Evolutionary conservation across 495 filamentous ascomycete genomes (phyloP), one percentile per base, ranked within the genome.

Genomic region (Penicillium angulare): DNA sequence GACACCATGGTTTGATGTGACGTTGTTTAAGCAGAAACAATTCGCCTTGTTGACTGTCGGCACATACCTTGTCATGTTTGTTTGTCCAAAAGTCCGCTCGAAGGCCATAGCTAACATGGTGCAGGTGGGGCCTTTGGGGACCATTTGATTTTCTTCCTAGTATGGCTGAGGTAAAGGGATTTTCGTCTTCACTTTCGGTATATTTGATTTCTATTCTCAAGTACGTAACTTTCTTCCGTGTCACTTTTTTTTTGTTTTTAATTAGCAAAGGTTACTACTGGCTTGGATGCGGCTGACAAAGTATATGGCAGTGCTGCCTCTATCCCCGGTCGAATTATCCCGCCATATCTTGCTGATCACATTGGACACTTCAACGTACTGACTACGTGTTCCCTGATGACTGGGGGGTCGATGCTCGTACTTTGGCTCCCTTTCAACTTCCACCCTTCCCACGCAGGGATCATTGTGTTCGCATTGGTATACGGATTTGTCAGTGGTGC

Each of bases 401-500:
- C 35, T 20, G 35, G 3, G 15, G 4, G 35, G 15, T 15, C 35
- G 18, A 38, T n/a, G n/a, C n/a, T n/a, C n/a, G n/a, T n/a, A n/a
- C n/a, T n/a, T n/a, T n/a, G n/a, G n/a, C n/a, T n/a, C n/a, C n/a
- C n/a, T 31, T 31, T 31, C 27, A 31, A 31, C 13, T 9, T 23
- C 18, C 53, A 57, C 32, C 56, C 52, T 2, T 63, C 54, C 3
- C 49, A 69, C 9, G 59, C 59, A 0, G 64, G 64, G 4, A 44
- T 72, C 27, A 68, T 71, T 22, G 55, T 66, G 10, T 65, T 72
- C 24, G 27, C 57, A 3, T 22, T 62, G 1, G 53, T 66, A 4
- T 67, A 62, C 31, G 73, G 73, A 3, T 73, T 71, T 46, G 58
- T 60, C n/a, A 72, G 65, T 36, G 71, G 71, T 15, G 61, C 57